Base-by-base conservation (phyloP, 768 basidiomycete genomes). In the Trametes meyenii region DNA sequence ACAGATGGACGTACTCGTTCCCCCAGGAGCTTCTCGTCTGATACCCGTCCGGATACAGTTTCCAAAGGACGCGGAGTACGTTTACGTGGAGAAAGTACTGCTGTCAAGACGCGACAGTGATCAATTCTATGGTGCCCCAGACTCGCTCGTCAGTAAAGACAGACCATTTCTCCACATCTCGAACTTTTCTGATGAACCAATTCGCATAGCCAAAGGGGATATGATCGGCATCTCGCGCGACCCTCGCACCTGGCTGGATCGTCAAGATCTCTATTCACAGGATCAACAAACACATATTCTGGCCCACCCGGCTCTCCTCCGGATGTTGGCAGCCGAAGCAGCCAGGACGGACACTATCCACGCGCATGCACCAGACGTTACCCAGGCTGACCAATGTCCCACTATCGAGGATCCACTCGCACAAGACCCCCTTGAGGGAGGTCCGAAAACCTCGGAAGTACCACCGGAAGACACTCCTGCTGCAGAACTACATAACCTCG, bases 391-490 rank as follows among this genome's bases (percentile, higher is more conserved):
- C 44, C 8, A 13, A 17, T 2, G 36, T 21, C 40, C n/a, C 43
- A 21, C 43, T 10, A 44, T 44, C 13, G 13, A 16, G 8, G 59
- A 50, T 53, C n/a, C 45, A 12, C 19, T 57, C 13, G 60, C 52
- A 23, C 68, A 70, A 5, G 64, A 66, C 5, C 64, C 67, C 1
- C 4, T 73, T 1, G 71, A 69, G 58, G 71, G 73, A 45, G 72
- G 74, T 0, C 73, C 75, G 0, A 76, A 76, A 45, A 73, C 71
- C 1, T 48, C 69, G 0, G 71, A 73, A 21, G 48, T 64, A 0
- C 69, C 67, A 0, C 54, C 57, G 5, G 72, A 73, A 29, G 49
- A 53, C 14, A 24, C 44, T 14, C n/a, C 40, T 42, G 13, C n/a
- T 42, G 40, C 40, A n/a, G 13, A 14, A 14, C 14, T 42, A 42